Base-by-base conservation (phyloP, 306 rosid genomes). In the Canavalia gladiata region DNA sequence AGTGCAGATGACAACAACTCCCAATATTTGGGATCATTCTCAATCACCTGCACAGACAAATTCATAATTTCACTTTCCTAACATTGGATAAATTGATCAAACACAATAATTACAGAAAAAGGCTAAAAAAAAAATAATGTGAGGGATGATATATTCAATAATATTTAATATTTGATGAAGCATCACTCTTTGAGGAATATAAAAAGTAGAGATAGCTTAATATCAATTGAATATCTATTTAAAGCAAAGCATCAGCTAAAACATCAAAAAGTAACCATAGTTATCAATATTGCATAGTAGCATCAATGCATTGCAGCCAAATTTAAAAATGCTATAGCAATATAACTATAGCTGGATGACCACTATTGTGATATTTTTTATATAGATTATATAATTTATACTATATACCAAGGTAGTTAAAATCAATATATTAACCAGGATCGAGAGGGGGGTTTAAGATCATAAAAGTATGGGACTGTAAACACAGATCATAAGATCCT, bases 21-120 rank as follows among this genome's bases (percentile, higher is more conserved):
- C 99, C 99, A 95, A 85, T 95, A 95, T 77, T 80, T 87, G 66
- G 95, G 85, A 86, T 90, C 80, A 49, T 95, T 92, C 83, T 95
- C 99, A 74, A 95, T 84, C 75, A 90, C 90, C 99, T 95, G 88
- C 82, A 79, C 62, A 74, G 18, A 74, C 64, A 66, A 70, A 58
- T n/a, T 83, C 56, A 77, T 79, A 49, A 73, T 63, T 76, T 55
- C 76, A 79, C 52, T 65, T 72, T 75, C 43, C 42, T 18, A 46
- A 54, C 76, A 83, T 65, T 66, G 1, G 42, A 82, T 25, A 83
- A 84, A 52, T 82, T 83, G 12, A 84, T 82, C 51, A 47, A 56
- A 29, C 41, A 50, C 64, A 74, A 66, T 30, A 2, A 51, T 25
- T 25, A 68, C 46, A 78, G 60, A 55, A 65, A 47, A 69, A 28